A percentile compares a stretch with the other conserved stretches of the same genome.
These are phyloP conservation scores for Harringtonia lauricola DNA, from an alignment of 2,329 filamentous ascomycete genomes.

Conservation along the genomic window DNA sequence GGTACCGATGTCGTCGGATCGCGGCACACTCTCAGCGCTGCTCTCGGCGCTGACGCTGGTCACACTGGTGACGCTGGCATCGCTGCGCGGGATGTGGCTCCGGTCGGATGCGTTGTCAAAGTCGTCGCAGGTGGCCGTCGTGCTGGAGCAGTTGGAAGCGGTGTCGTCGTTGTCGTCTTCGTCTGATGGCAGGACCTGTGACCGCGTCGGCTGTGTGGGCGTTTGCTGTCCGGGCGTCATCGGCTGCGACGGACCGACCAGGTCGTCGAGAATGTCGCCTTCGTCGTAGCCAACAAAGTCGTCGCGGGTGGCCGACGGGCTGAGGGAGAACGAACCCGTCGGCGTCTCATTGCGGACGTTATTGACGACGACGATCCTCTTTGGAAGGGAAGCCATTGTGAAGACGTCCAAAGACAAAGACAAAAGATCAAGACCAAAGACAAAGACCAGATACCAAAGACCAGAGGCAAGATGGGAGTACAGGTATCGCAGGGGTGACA, in stretches of 20 bases:
- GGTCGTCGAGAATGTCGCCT: slow-evolving; percentile 5
- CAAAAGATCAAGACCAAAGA: too few species aligned
- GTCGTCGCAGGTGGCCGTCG: background rate
- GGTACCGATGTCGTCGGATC: background rate
- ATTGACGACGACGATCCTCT: too few species aligned
- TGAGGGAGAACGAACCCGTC: background rate
- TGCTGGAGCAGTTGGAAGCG: background rate
- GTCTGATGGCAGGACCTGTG: too few species aligned
- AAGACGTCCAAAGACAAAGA: too few species aligned
- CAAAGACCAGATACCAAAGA: too few species aligned
- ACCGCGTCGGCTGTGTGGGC: background rate
- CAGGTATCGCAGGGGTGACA: too few species aligned
- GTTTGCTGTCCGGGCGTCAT: too few species aligned
- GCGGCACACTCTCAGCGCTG: background rate
- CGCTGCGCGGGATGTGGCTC: background rate
- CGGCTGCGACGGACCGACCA: background rate
- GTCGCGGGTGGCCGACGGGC: background rate
- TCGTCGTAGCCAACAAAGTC: slow-evolving; percentile 1
- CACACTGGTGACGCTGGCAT: background rate
- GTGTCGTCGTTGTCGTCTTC: background rate
- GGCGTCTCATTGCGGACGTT: background rate
- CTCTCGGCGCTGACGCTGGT: background rate
- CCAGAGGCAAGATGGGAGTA: too few species aligned
- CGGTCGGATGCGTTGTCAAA: background rate
- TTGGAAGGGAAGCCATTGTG: too few species aligned